Evolutionary conservation across 225 moss, liverwort and hornwort species (phyloP), one percentile per base, ranked within the genome.

Genomic region (Asterella californica): DNA sequence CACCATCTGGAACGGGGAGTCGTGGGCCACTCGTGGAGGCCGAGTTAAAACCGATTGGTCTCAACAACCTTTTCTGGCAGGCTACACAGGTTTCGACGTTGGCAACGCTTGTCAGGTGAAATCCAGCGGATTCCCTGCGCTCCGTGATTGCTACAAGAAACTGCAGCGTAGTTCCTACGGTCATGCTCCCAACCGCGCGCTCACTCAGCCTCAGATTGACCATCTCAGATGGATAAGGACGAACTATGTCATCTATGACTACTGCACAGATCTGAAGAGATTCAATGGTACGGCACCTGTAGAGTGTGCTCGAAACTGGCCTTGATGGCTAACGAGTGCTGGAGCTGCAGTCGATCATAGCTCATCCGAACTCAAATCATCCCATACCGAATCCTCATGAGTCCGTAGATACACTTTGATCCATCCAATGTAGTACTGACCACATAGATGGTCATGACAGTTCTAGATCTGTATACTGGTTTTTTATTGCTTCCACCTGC

Each of bases 11-110:
- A 89, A 46, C 45, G 92, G 88, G 6, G 87, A 89, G 0, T 15
- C 76, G 2, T 94, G 94, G 94, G 94, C 92, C 29, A 94, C 94
- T 0, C 83, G 81, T 6, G 94, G 94, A 2, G 94, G 94, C 0
- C 76, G 27, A 1, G 91, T 79, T 37, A 88, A 89, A 76, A 84
- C 79, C 32, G 83, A 93, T 89, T 94, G 88, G 87, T 74, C 36
- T 33, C 32, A 85, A 15, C 87, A 84, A 0, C 94, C 94, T 27
- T 94, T 94, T 45, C 24, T 64, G 2, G 77, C 77, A 42, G 19
- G 42, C 15, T 78, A 42, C 42, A 42, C 62, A 17, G 27, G 21
- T 27, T 78, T 42, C 29, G 47, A 65, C n/a, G 34, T 42, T 34
- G 66, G 90, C 21, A 85, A 93, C 38, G 89, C 92, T 32, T 94